Conservation (phyloP, 1,284 basidiomycete genomes). For the Tilletia indica region DNA sequence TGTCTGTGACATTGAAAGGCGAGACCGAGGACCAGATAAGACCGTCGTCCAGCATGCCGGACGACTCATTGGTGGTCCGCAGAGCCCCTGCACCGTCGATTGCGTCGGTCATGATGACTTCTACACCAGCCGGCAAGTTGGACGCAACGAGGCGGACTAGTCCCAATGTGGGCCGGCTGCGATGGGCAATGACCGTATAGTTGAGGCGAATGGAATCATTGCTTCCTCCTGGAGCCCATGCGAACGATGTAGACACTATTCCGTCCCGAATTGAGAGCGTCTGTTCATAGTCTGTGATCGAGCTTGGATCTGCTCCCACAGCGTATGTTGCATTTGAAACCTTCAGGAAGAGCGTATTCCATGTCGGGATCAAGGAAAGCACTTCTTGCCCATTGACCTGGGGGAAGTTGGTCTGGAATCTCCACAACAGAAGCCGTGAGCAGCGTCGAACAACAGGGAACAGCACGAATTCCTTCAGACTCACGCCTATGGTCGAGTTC, state of each 20-base stretch:
- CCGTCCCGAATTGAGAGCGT: slow-evolving; percentile 39
- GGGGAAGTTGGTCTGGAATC: slow-evolving; percentile 36
- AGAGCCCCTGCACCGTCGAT: slow-evolving; percentile 45
- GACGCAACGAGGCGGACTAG: slow-evolving; percentile 33
- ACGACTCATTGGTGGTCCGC: slow-evolving; percentile 30
- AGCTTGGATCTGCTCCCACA: slow-evolving; percentile 21
- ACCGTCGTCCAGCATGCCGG: slow-evolving; percentile 26
- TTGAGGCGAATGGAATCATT: slow-evolving; percentile 23
- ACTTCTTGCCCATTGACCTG: slow-evolving; percentile 42
- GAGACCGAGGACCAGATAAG: slow-evolving; percentile 36
- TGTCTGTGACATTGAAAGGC: slow-evolving; percentile 38
- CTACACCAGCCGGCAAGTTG: slow-evolving; percentile 19
- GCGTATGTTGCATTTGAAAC: slow-evolving; percentile 33
- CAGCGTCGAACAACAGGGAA: neutral
- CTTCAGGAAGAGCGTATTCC: slow-evolving; percentile 38
- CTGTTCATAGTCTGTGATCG: slow-evolving; percentile 40
- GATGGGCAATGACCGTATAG: slow-evolving; percentile 43
- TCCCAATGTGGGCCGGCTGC: slow-evolving; percentile 33
- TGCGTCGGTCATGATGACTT: slow-evolving; percentile 40
- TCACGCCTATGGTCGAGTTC: slow-evolving; percentile 28
- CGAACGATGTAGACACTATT: slow-evolving; percentile 34
- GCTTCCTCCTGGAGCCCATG: slow-evolving; percentile 28
- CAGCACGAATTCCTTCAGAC: neutral
- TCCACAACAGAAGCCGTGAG: neutral
- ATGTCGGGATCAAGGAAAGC: slow-evolving; percentile 43